Evolutionary conservation across 2,329 filamentous ascomycete genomes (phyloP).

Genomic region (Cladosporium phlei): DNA sequence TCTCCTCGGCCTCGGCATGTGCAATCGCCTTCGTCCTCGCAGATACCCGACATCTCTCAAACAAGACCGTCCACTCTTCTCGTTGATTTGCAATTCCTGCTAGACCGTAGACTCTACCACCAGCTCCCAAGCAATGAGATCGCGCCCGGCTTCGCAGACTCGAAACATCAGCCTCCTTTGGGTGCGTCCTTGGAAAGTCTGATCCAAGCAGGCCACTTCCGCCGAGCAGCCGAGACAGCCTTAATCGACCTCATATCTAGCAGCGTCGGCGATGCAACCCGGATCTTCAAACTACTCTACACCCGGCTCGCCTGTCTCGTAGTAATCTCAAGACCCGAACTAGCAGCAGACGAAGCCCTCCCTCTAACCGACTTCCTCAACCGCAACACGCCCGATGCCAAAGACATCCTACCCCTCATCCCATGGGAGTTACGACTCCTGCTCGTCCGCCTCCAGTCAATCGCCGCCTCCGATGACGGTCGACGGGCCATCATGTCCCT

Average conservation of each 20-base stretch:
- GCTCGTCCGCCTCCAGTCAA: slow-evolving; percentile 74
- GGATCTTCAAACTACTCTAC: slow-evolving; percentile 75
- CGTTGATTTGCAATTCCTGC: slow-evolving; percentile 75
- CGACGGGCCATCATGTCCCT: slow-evolving; percentile 82
- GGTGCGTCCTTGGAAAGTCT: slow-evolving; percentile 64
- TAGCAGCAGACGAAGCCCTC: slow-evolving; percentile 58
- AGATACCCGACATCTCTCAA: slow-evolving; percentile 19
- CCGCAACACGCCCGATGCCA: slow-evolving; percentile 45
- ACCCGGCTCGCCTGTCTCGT: slow-evolving; percentile 76
- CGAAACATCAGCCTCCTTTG: slow-evolving; percentile 58
- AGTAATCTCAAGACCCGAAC: slow-evolving; percentile 61
- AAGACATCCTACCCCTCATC: slow-evolving; percentile 58
- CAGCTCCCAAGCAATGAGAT: slow-evolving; percentile 62
- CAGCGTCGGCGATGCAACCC: slow-evolving; percentile 54
- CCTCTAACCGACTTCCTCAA: slow-evolving; percentile 54
- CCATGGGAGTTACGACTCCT: slow-evolving; percentile 85
- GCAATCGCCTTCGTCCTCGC: slow-evolving; percentile 4
- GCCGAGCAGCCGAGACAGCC: slow-evolving; percentile 49
- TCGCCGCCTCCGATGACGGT: slow-evolving; percentile 79
- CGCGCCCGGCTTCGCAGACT: slow-evolving; percentile 63
- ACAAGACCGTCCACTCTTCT: slow-evolving; percentile 19
- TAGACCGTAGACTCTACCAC: slow-evolving; percentile 78
- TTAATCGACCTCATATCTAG: slow-evolving; percentile 37
- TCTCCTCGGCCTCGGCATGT: slow-evolving; percentile 11
- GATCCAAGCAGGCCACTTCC: slow-evolving; percentile 69